Evolutionary conservation across 2,329 filamentous ascomycete species (phyloP).

Genomic region (Paecilomyces formosus): DNA sequence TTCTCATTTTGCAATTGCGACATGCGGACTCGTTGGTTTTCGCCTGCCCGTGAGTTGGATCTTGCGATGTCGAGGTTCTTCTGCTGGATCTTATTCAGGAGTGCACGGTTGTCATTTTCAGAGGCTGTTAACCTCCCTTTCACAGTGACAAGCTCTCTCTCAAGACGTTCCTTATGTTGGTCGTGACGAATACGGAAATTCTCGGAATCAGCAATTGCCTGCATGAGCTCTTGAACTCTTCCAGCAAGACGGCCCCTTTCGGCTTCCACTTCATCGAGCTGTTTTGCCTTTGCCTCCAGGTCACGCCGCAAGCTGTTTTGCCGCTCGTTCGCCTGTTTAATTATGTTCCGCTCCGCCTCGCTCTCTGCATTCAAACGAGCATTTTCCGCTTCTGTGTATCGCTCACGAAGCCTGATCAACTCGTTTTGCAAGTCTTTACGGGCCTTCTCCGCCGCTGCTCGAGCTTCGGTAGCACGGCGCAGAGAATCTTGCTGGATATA

Average conservation of each 20-base stretch:
- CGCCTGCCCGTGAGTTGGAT: constrained; percentile 76
- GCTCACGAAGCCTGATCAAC: constrained; percentile 71
- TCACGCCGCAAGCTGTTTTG: constrained; percentile 71
- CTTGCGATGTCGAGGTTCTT: constrained; percentile 95
- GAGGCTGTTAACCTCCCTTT: constrained; percentile 85
- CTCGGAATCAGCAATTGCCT: constrained; percentile 80
- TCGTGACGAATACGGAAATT: constrained; percentile 85
- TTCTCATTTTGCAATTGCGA: constrained; percentile 76
- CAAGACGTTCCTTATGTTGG: constrained; percentile 86
- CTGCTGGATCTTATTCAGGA: constrained; percentile 96
- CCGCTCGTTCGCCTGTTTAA: constrained; percentile 68
- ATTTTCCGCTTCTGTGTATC: constrained; percentile 79
- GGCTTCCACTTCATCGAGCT: constrained; percentile 69
- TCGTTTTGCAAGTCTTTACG: constrained; percentile 84
- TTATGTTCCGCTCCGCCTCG: constrained; percentile 71
- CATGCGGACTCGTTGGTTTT: constrained; percentile 72
- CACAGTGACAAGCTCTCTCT: constrained; percentile 82
- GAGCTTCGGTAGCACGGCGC: constrained; percentile 74
- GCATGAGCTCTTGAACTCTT: constrained; percentile 78
- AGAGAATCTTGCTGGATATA: constrained; percentile 92
- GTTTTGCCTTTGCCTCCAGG: constrained; percentile 68
- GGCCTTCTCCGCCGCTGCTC: constrained; percentile 72
- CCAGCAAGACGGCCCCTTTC: constrained; percentile 70
- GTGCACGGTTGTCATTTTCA: constrained; percentile 88
- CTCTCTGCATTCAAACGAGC: constrained; percentile 76